phyloP scores from a whole-genome alignment of 306 rosid species.

The Quillaja saponaria region DNA sequence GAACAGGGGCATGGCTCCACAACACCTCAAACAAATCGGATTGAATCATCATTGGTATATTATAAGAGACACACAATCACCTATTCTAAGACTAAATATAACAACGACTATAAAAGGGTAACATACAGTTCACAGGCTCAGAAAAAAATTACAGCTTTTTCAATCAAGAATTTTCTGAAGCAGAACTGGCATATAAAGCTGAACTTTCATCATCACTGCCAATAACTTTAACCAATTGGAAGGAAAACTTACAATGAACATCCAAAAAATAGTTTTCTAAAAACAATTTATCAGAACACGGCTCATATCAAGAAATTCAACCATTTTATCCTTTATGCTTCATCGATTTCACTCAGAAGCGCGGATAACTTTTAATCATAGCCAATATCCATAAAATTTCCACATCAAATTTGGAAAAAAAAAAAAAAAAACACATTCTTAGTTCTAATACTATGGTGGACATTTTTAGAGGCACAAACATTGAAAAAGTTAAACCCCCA shows the following conservation, averaged over 20 bases:
- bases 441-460: constrained; percentile 23
- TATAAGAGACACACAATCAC: too few species aligned
- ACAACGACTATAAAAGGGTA: too few species aligned
- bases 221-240: not conserved
- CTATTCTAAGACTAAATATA: too few species aligned
- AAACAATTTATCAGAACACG: not conserved
- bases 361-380: constrained; percentile 57
- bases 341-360: constrained; percentile 62
- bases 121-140: constrained; percentile 49
- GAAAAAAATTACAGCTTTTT: constrained; percentile 66
- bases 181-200: constrained; percentile 98
- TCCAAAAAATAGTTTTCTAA: not conserved
- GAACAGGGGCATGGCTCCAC: constrained; percentile 63
- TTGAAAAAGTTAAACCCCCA: constrained; percentile 34
- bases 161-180: constrained; percentile 81
- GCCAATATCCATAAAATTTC: constrained; percentile 19
- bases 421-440: not conserved
- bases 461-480: constrained; percentile 57
- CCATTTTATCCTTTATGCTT: constrained; percentile 47
- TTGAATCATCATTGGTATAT: constrained; percentile 39
- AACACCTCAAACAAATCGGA: constrained; percentile 54
- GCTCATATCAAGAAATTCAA: constrained; percentile 94
- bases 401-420: not conserved
- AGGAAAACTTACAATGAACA: not conserved
- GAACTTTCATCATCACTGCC: constrained; percentile 63